Conservation (phyloP, 2,329 filamentous ascomycete species). For the Diaporthe helianthi region DNA sequence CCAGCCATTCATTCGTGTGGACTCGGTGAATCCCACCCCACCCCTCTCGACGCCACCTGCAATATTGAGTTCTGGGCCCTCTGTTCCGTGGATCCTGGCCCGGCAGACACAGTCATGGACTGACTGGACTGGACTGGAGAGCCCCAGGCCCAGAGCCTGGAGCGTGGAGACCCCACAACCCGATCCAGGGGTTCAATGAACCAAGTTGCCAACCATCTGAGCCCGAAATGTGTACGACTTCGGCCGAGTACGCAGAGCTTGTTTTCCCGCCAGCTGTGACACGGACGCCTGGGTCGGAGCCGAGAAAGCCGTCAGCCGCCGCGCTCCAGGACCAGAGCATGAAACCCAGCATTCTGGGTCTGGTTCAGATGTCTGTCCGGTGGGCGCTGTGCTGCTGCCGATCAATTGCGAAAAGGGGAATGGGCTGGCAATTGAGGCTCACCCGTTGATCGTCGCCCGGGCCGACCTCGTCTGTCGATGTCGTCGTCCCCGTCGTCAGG, state of each 20-base stretch:
- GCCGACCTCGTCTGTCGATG: constrained; percentile 13
- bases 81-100: neutral
- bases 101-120: neutral
- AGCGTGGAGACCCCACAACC: no score
- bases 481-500: neutral
- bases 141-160: neutral
- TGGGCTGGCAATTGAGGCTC: constrained; percentile 26
- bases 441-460: constrained; percentile 1
- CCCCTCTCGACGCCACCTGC: neutral
- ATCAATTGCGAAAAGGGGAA: constrained; percentile 27
- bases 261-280: neutral
- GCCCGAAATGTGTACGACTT: neutral
- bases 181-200: neutral
- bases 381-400: constrained; percentile 9
- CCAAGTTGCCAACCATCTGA: no score
- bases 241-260: neutral
- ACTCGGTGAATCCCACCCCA: constrained; percentile 4
- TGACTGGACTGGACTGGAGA: neutral
- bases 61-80: neutral
- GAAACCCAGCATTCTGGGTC: constrained; percentile 3
- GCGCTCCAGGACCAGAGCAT: neutral
- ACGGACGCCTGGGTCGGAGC: neutral
- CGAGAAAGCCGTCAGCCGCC: no score
- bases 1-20: constrained; percentile 12
- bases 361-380: neutral